These are phyloP conservation scores for Orbilia brochopaga DNA, from an alignment of 2,329 filamentous ascomycete species.

Conservation along the genomic window DNA sequence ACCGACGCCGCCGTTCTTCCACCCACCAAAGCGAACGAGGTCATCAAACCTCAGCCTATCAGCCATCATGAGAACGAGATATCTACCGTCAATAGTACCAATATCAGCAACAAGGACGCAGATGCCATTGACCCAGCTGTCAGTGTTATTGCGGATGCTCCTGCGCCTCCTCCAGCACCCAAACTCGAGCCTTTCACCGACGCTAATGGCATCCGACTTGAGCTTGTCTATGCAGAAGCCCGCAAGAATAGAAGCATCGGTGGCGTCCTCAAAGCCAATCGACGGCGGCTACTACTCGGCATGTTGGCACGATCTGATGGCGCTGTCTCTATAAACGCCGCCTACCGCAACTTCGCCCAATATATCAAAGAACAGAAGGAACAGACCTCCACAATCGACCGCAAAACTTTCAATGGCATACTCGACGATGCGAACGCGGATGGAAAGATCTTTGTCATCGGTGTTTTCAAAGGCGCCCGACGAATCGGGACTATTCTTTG, in stretches of 20 bases:
- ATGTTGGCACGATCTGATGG: slow-evolving; percentile 21
- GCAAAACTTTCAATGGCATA: slow-evolving; percentile 44
- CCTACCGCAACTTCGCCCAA: slow-evolving; percentile 42
- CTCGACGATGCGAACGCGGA: slow-evolving; percentile 42
- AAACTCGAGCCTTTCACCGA: slow-evolving; percentile 33
- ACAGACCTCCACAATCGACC: slow-evolving; percentile 43
- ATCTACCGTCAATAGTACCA: not conserved
- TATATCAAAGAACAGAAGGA: slow-evolving; percentile 41
- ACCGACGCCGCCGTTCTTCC: not conserved
- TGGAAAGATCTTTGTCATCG: slow-evolving; percentile 36
- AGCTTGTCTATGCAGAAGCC: slow-evolving; percentile 26
- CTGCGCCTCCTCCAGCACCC: slow-evolving; percentile 6
- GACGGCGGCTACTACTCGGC: slow-evolving; percentile 28
- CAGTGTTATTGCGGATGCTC: not conserved
- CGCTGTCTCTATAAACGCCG: slow-evolving; percentile 39
- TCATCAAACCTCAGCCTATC: not conserved
- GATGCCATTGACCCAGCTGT: not conserved
- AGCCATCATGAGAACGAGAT: not conserved
- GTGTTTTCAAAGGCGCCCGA: slow-evolving; percentile 28
- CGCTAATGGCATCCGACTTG: slow-evolving; percentile 27
- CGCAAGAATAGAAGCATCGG: slow-evolving; percentile 47
- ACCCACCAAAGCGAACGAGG: not conserved
- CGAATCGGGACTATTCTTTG: slow-evolving; percentile 38
- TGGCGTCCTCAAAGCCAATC: slow-evolving; percentile 44
- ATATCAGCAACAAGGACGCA: not conserved